These are phyloP conservation scores for Spathaspora gorwiae DNA, from an alignment of 805 yeast genomes.

Conservation along the genomic window DNA sequence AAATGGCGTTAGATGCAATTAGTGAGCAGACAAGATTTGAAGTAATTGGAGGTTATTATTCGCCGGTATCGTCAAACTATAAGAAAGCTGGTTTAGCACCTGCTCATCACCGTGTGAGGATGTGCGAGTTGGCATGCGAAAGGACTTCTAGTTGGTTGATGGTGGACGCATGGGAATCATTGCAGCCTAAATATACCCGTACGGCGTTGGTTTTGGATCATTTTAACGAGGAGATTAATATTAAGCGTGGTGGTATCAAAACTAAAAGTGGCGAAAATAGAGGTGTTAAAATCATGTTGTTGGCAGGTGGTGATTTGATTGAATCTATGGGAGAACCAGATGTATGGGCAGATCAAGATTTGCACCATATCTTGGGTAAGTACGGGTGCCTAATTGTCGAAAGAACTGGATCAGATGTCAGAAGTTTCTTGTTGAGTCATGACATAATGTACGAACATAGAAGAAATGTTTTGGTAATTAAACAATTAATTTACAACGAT, in stretches of 20 bases:
- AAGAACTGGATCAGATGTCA: conserved; percentile 93
- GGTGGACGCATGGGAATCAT: conserved; percentile 99
- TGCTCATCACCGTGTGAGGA: conserved; percentile 84
- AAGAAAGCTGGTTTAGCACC: conserved; percentile 90
- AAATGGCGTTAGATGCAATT: conserved; percentile 94
- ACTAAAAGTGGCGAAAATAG: conserved; percentile 55
- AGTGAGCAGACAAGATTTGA: conserved; percentile 90
- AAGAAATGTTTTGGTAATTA: conserved; percentile 86
- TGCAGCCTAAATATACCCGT: conserved; percentile 85
- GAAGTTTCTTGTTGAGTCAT: conserved; percentile 85
- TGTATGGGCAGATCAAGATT: conserved; percentile 95
- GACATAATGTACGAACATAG: conserved; percentile 97
- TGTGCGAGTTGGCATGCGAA: conserved; percentile 98
- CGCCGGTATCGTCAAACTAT: conserved; percentile 92
- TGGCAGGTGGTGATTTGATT: conserved; percentile 96
- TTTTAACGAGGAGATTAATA: conserved; percentile 90
- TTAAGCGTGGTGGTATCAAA: conserved; percentile 79
- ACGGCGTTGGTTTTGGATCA: conserved; percentile 96
- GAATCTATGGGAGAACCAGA: conserved; percentile 99
- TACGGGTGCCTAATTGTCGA: conserved; percentile 97
- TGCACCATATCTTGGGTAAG: conserved; percentile 90
- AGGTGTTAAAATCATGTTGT: conserved; percentile 90
- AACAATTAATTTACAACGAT: conserved; percentile 94
- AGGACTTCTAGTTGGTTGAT: conserved; percentile 94
- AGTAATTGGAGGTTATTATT: conserved; percentile 93